Evolutionary conservation across 2,329 filamentous ascomycete genomes (phyloP).

Genomic region (Balansia obtecta): DNA sequence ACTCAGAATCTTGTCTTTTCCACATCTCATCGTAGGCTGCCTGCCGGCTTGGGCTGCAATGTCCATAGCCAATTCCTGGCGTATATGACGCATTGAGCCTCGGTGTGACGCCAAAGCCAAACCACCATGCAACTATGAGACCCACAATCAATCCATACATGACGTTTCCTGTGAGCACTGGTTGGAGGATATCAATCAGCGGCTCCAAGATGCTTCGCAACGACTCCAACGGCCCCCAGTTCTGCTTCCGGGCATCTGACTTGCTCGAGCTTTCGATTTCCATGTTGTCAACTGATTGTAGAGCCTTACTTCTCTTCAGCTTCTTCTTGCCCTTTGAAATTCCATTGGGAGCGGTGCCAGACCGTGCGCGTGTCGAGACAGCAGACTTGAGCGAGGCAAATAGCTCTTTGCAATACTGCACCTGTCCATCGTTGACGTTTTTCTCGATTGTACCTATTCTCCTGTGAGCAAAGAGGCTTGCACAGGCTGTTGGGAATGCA

Average conservation of each 20-base stretch:
- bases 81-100: constrained; percentile 25
- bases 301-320: constrained; percentile 38
- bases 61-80: constrained; percentile 16
- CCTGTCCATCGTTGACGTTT: constrained; percentile 82
- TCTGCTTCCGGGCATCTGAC: constrained; percentile 30
- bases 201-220: constrained; percentile 58
- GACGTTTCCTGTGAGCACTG: constrained; percentile 64
- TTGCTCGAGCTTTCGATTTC: constrained; percentile 26
- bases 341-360: constrained; percentile 31
- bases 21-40: constrained; percentile 90
- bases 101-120: constrained; percentile 44
- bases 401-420: constrained; percentile 68
- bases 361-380: constrained; percentile 51
- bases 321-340: constrained; percentile 49
- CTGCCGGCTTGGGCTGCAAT: constrained; percentile 48
- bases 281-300: constrained; percentile 30
- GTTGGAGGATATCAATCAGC: constrained; percentile 53
- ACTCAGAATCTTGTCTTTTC: constrained; percentile 71
- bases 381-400: constrained; percentile 61
- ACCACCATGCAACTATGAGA: constrained; percentile 63
- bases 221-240: constrained; percentile 78
- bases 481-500: neutral
- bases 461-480: constrained; percentile 16
- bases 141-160: constrained; percentile 64
- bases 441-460: constrained; percentile 81